Conservation (phyloP, 2,329 filamentous ascomycete species). For the Colletotrichum destructivum region DNA sequence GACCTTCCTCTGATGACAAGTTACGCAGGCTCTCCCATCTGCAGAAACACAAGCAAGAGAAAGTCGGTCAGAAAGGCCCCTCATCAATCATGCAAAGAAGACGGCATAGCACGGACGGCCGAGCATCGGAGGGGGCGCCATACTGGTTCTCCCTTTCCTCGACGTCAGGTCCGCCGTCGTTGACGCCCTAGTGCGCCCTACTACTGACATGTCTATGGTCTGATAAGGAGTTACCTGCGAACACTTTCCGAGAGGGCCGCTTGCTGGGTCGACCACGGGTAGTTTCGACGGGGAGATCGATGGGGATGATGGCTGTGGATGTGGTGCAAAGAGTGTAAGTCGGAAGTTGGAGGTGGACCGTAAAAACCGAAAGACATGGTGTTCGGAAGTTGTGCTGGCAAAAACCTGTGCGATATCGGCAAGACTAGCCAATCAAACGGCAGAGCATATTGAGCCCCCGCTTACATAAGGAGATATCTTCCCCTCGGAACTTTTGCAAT, state of each 20-base stretch:
- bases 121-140: slow-evolving; percentile 15
- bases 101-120: neutral
- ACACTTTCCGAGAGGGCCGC: neutral
- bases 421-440: neutral
- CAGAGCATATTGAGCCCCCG: rapidly evolving
- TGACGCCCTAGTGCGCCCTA: slow-evolving; percentile 19
- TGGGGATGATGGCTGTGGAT: neutral
- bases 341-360: slow-evolving; percentile 8
- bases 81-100: neutral
- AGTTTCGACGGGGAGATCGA: neutral
- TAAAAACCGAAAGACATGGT: neutral
- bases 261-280: no score
- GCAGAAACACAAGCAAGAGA: neutral
- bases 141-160: slow-evolving; percentile 39
- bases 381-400: slow-evolving; percentile 13
- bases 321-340: slow-evolving; percentile 13
- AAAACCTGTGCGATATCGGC: neutral
- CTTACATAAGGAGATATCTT: neutral
- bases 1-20: slow-evolving; percentile 66
- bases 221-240: neutral
- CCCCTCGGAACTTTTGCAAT: neutral
- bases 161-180: neutral
- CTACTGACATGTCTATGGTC: slow-evolving; percentile 11
- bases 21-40: slow-evolving; percentile 60
- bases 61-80: slow-evolving; percentile 2